Evolutionary conservation across 805 yeast species (phyloP).

Genomic region (Wickerhamiella spandovensis): DNA sequence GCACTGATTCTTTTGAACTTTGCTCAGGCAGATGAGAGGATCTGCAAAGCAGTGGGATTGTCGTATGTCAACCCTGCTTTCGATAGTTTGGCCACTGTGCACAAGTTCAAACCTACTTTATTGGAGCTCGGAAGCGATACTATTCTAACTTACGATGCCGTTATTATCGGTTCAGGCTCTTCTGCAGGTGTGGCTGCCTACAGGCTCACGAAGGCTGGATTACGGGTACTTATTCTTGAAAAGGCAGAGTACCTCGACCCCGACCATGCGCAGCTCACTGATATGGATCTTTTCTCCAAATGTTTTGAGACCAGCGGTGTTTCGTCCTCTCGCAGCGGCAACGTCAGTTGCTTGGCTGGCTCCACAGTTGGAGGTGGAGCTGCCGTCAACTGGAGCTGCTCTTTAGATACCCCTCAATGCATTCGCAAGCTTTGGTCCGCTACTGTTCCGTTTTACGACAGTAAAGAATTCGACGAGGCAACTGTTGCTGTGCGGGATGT

Average conservation of each 20-base stretch:
- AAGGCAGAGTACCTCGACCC: conserved; percentile 34
- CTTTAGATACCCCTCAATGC: conserved; percentile 35
- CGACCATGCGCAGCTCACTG: conserved; percentile 28
- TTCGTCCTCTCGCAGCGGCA: conserved; percentile 26
- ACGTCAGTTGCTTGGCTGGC: conserved; percentile 34
- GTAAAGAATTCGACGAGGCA: conserved; percentile 31
- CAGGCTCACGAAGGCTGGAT: conserved; percentile 32
- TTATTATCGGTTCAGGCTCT: conserved; percentile 40
- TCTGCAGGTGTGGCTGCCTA: conserved; percentile 43
- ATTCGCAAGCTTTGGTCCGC: conserved; percentile 40
- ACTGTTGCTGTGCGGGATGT: conserved; percentile 32
- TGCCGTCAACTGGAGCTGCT: conserved; percentile 46
- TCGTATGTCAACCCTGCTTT: not conserved
- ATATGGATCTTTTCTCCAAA: conserved; percentile 24
- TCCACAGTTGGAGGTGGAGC: conserved; percentile 46
- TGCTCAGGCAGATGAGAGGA: not conserved
- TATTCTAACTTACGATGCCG: conserved; percentile 23
- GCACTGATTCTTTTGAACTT: conserved; percentile 13
- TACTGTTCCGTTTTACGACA: conserved; percentile 36
- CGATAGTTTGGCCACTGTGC: not conserved
- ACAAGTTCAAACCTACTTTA: not conserved
- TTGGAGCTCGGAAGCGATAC: not conserved
- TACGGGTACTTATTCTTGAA: conserved; percentile 34
- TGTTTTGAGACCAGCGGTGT: conserved; percentile 31
- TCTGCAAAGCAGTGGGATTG: not conserved